Conservation (phyloP, 768 basidiomycete species). For the Peribolospora baueri region DNA sequence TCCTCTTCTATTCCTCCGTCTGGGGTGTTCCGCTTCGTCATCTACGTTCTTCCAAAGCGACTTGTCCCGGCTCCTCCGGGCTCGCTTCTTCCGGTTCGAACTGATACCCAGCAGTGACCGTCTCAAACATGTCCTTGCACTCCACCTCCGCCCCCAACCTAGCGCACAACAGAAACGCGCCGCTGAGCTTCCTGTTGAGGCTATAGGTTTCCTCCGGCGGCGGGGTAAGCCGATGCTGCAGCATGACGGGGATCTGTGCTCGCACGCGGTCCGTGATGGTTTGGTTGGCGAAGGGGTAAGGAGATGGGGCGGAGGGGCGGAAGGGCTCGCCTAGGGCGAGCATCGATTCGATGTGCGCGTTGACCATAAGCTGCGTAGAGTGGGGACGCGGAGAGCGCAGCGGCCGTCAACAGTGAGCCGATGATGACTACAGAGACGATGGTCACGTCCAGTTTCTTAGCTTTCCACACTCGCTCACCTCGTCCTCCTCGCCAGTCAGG, state of each 20-base stretch:
- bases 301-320: slow-evolving; percentile 34
- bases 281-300: slow-evolving; percentile 44
- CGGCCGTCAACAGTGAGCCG: not conserved
- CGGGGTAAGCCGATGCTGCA: slow-evolving; percentile 63
- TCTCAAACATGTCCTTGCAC: slow-evolving; percentile 51
- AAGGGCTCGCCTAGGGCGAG: slow-evolving; percentile 69
- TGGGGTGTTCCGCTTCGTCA: no score
- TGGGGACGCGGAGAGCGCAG: not conserved
- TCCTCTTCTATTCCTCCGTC: no score
- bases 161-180: slow-evolving; percentile 25
- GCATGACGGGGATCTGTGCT: slow-evolving; percentile 65
- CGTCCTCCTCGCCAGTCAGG: slow-evolving; percentile 62
- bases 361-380: slow-evolving; percentile 43
- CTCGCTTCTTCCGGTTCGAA: slow-evolving; percentile 1
- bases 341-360: slow-evolving; percentile 67
- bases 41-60: no score
- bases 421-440: not conserved
- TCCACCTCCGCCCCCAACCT: slow-evolving; percentile 49
- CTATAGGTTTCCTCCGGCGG: slow-evolving; percentile 89
- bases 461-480: slow-evolving; percentile 26
- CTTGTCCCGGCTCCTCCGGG: no score
- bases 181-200: slow-evolving; percentile 41
- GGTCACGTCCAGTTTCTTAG: not conserved
- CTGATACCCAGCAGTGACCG: slow-evolving; percentile 27
- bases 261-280: slow-evolving; percentile 52